Conservation (phyloP, 345 rosid genomes). For the Populus davidiana region DNA sequence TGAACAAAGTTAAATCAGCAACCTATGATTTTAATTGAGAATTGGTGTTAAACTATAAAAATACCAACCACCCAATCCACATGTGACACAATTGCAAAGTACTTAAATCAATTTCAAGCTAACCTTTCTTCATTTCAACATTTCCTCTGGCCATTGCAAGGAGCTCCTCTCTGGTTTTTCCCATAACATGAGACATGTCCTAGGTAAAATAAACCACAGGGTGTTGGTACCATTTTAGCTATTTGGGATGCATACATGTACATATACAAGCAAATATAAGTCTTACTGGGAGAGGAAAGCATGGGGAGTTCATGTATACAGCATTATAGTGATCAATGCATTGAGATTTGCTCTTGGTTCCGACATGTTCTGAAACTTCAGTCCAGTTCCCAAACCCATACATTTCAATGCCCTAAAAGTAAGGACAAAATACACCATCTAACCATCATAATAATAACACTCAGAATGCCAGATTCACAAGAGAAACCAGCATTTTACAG, state of each 20-base stretch:
- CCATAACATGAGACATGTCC: conserved; percentile 87
- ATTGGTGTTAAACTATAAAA: background rate
- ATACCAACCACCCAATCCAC: background rate
- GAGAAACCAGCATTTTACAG: conserved; percentile 6
- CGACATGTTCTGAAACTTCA: conserved; percentile 90
- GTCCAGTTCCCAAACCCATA: conserved; percentile 96
- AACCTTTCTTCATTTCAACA: conserved; percentile 54
- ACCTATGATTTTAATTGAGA: background rate
- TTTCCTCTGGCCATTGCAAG: conserved; percentile 73
- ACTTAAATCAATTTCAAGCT: conserved; percentile 10
- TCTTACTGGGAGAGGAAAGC: conserved; percentile 87
- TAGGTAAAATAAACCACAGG: conserved; percentile 23
- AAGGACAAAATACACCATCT: conserved; percentile 13
- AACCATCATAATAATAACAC: conserved; percentile 28
- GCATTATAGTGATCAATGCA: conserved; percentile 73
- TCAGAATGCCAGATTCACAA: conserved; percentile 2
- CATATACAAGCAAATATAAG: background rate
- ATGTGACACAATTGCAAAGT: background rate
- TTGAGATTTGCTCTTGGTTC: conserved; percentile 70
- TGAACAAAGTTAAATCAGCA: background rate
- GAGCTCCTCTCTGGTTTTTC: conserved; percentile 88
- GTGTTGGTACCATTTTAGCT: conserved; percentile 1
- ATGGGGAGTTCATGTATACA: conserved; percentile 75
- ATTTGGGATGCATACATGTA: conserved; percentile 1
- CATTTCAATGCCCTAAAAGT: conserved; percentile 77